These are phyloP conservation scores for Exserohilum turcica DNA, from an alignment of 2,329 filamentous ascomycete genomes.

Conservation along the genomic window DNA sequence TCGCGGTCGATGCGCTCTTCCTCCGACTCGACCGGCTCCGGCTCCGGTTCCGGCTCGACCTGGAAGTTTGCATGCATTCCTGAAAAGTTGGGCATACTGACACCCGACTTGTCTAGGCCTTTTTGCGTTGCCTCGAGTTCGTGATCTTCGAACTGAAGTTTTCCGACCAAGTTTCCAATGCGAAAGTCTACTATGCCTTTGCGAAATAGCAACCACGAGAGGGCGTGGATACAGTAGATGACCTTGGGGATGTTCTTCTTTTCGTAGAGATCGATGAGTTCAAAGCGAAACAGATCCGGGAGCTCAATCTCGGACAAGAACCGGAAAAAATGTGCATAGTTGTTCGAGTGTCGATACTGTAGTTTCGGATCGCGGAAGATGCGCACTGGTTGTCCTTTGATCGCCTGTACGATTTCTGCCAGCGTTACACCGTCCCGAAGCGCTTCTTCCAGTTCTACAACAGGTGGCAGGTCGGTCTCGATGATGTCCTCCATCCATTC, in stretches of 20 bases:
- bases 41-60: conserved; percentile 80
- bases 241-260: conserved; percentile 99
- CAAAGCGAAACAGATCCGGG: conserved; percentile 94
- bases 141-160: conserved; percentile 96
- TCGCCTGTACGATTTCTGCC: conserved; percentile 88
- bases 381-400: conserved; percentile 74
- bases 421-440: conserved; percentile 91
- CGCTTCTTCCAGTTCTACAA: conserved; percentile 91
- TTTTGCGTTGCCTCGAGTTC: conserved; percentile 97
- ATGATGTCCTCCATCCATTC: conserved; percentile 98
- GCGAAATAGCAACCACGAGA: conserved; percentile 95
- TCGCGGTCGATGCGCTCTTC: conserved; percentile 86
- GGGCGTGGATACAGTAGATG: conserved; percentile 96
- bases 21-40: conserved; percentile 78
- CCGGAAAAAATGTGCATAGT: conserved; percentile 94
- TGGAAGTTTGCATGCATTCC: conserved; percentile 97
- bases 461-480: conserved; percentile 82
- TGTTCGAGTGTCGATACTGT: conserved; percentile 95
- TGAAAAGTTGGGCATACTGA: conserved; percentile 96
- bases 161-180: conserved; percentile 94
- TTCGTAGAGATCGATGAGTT: conserved; percentile 96
- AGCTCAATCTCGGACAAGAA: conserved; percentile 90
- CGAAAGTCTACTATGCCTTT: conserved; percentile 95
- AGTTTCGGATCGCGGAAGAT: conserved; percentile 87
- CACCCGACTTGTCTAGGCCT: conserved; percentile 90